Percentiles rank a stretch among this genome's conserved stretches.
Evolutionary conservation across 2,329 filamentous ascomycete genomes (phyloP).

Genomic region (Trichoderma atroviride): DNA sequence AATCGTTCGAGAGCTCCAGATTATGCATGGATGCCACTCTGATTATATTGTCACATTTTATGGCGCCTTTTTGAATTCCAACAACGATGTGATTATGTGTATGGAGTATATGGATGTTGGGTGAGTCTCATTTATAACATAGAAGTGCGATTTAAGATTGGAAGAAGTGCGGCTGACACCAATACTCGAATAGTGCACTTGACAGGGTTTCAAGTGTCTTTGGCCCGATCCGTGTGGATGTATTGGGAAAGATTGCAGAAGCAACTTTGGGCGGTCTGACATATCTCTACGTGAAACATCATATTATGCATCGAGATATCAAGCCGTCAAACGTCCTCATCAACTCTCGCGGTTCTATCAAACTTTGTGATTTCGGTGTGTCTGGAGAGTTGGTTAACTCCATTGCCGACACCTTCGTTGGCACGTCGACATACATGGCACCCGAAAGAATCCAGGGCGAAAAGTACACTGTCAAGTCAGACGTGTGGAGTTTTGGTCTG

Average conservation of each 20-base stretch:
- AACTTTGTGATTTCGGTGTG: constrained; percentile 98
- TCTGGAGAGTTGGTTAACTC: constrained; percentile 97
- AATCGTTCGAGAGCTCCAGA: constrained; percentile 94
- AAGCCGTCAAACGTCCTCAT: constrained; percentile 98
- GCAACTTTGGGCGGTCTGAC: constrained; percentile 90
- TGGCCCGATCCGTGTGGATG: constrained; percentile 91
- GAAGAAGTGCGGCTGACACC: not conserved
- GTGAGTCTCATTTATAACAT: constrained; percentile 56
- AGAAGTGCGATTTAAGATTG: not conserved
- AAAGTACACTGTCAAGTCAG: constrained; percentile 95
- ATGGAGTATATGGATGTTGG: constrained; percentile 99
- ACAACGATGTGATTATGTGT: constrained; percentile 98
- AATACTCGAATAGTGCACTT: constrained; percentile 65
- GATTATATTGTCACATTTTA: constrained; percentile 98
- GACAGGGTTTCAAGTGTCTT: constrained; percentile 94
- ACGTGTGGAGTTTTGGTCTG: constrained; percentile 97
- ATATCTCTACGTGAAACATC: constrained; percentile 92
- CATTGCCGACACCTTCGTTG: constrained; percentile 96
- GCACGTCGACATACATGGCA: constrained; percentile 99
- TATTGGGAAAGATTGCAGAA: constrained; percentile 96
- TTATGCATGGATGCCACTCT: constrained; percentile 97
- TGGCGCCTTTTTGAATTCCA: constrained; percentile 93
- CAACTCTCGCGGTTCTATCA: constrained; percentile 92
- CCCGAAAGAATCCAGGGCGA: constrained; percentile 97
- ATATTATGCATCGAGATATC: constrained; percentile 99